Evolutionary conservation across 768 basidiomycete species (phyloP).

Genomic region (Dictyophora rubrovolvata): DNA sequence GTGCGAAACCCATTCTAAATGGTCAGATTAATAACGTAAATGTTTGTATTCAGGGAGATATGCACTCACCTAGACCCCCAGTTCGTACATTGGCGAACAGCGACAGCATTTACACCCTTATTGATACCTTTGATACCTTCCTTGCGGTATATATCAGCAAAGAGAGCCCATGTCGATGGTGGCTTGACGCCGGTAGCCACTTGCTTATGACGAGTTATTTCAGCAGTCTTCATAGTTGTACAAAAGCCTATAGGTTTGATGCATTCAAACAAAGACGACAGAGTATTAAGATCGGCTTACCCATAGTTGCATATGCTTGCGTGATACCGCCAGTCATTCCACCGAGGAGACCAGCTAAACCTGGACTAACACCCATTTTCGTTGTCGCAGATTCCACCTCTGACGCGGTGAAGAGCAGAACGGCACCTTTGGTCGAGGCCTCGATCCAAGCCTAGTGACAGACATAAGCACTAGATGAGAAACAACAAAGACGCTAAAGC

Average conservation of each 20-base stretch:
- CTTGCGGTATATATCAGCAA: constrained; percentile 85
- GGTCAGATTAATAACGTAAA: constrained; percentile 1
- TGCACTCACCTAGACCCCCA: constrained; percentile 75
- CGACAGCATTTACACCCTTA: constrained; percentile 96
- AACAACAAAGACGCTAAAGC: not conserved
- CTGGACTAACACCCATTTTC: constrained; percentile 64
- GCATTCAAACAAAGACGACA: not conserved
- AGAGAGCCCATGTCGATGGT: constrained; percentile 88
- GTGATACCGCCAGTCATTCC: constrained; percentile 97
- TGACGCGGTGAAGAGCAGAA: constrained; percentile 90
- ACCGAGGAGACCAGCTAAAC: constrained; percentile 78
- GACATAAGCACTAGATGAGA: not conserved
- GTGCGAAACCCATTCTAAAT: constrained; percentile 88
- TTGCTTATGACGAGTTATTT: constrained; percentile 94
- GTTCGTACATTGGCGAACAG: constrained; percentile 86
- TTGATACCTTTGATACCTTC: constrained; percentile 96
- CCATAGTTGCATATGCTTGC: constrained; percentile 99
- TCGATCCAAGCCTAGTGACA: constrained; percentile 89
- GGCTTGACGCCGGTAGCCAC: constrained; percentile 76
- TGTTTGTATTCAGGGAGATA: not conserved
- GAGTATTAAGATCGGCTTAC: constrained; percentile 34
- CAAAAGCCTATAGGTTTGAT: constrained; percentile 63
- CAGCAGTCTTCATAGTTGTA: constrained; percentile 99
- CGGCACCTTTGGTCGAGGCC: constrained; percentile 95
- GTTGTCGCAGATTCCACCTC: constrained; percentile 75